phyloP scores from a whole-genome alignment of 306 rosid species.

The Casuarina equisetifolia region DNA sequence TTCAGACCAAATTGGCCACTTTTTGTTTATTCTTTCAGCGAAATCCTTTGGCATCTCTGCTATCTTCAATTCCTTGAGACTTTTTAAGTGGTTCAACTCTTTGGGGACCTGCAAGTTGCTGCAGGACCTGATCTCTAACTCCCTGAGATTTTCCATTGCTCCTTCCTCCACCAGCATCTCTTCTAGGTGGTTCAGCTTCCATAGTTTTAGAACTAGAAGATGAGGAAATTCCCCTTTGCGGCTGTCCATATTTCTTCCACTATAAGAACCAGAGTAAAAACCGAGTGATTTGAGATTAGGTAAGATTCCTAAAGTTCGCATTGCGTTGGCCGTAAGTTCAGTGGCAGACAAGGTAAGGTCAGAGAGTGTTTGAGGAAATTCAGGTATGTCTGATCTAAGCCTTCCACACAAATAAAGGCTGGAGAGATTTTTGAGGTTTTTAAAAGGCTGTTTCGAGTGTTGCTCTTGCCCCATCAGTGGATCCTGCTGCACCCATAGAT shows the following conservation, averaged over 20 bases:
- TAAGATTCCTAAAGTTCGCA: neutral
- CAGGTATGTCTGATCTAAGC: neutral
- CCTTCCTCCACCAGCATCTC: too few relatives aligned
- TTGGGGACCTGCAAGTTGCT: neutral
- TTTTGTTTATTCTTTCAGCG: neutral
- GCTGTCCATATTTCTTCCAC: slow-evolving; percentile 18
- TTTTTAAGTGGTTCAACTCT: slow-evolving; percentile 30
- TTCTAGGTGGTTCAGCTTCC: slow-evolving; percentile 28
- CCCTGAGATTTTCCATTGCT: neutral
- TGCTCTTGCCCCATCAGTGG: too few relatives aligned
- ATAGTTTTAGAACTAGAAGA: slow-evolving; percentile 37
- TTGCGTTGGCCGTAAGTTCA: neutral
- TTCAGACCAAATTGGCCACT: neutral
- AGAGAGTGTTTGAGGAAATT: slow-evolving; percentile 16
- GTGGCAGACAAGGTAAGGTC: slow-evolving; percentile 26
- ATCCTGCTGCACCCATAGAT: neutral
- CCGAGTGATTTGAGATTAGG: slow-evolving; percentile 10
- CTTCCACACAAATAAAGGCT: slow-evolving; percentile 33
- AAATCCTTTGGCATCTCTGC: slow-evolving; percentile 21
- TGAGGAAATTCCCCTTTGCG: slow-evolving; percentile 15
- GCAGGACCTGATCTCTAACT: slow-evolving; percentile 38
- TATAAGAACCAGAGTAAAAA: slow-evolving; percentile 21
- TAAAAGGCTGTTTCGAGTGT: neutral
- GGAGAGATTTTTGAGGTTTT: slow-evolving; percentile 26
- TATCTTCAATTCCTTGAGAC: slow-evolving; percentile 24